These are phyloP conservation scores for Penicillium daleae DNA, from an alignment of 495 filamentous ascomycete genomes.

Conservation along the genomic window DNA sequence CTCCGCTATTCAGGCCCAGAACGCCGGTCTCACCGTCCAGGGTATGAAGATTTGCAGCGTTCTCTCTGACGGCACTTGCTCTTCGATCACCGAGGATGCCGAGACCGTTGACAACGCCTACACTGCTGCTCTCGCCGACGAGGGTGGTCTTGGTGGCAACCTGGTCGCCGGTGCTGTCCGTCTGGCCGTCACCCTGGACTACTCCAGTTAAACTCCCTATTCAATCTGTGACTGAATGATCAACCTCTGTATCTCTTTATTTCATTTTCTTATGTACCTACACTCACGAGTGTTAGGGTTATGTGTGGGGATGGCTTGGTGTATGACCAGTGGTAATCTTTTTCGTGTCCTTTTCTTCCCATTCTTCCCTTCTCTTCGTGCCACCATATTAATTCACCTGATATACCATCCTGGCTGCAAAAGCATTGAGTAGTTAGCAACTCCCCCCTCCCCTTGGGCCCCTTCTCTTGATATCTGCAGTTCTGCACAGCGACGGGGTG, in stretches of 20 bases:
- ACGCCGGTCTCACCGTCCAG: constrained; percentile 35
- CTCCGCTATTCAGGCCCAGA: constrained; percentile 42
- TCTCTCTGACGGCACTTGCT: constrained; percentile 30
- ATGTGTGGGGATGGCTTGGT: constrained; percentile 19
- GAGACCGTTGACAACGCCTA: constrained; percentile 41
- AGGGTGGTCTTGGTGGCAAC: constrained; percentile 47
- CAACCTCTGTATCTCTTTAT: constrained; percentile 7
- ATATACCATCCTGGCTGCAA: constrained; percentile 24
- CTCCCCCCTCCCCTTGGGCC: too few species aligned
- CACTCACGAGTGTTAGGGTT: constrained; percentile 9
- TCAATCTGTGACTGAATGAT: constrained; percentile 11
- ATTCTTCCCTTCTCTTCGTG: constrained; percentile 8
- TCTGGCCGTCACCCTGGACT: constrained; percentile 36
- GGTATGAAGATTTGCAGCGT: constrained; percentile 43
- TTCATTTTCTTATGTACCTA: constrained; percentile 12
- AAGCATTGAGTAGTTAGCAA: constrained; percentile 1
- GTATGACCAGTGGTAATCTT: constrained; percentile 23
- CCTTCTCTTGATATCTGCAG: background rate
- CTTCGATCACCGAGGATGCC: constrained; percentile 33
- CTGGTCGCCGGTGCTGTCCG: constrained; percentile 35
- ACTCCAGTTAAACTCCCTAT: constrained; percentile 26
- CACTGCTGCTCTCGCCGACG: constrained; percentile 29
- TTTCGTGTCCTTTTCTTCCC: constrained; percentile 15
- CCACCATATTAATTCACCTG: constrained; percentile 1
- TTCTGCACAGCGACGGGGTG: background rate